Conservation (phyloP, 1,139 yeast genomes). For the Kodamaea sp. region DNA sequence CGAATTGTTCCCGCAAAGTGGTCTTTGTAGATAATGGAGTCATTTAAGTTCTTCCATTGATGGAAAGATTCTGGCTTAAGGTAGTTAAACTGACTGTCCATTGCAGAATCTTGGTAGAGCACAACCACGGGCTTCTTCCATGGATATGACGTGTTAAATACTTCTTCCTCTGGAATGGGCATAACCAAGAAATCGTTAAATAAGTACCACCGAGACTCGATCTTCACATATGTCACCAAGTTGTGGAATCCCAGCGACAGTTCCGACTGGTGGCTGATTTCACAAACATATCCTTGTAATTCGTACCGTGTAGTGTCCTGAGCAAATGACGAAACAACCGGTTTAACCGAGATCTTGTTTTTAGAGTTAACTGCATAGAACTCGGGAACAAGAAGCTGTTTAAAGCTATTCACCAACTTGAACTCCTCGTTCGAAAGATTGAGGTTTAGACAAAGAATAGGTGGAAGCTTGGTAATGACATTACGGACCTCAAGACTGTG, state of each 20-base stretch:
- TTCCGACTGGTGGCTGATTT: constrained; percentile 58
- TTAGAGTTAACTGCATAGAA: constrained; percentile 44
- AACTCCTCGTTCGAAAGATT: constrained; percentile 54
- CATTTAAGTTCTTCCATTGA: constrained; percentile 45
- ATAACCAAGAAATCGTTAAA: constrained; percentile 93
- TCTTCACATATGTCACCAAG: constrained; percentile 58
- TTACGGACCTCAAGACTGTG: constrained; percentile 58
- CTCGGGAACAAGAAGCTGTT: constrained; percentile 62
- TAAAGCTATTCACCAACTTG: constrained; percentile 31
- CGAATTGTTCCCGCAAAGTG: constrained; percentile 74
- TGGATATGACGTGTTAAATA: constrained; percentile 61
- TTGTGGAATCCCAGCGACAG: constrained; percentile 50
- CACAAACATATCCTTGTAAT: constrained; percentile 68
- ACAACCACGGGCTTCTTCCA: constrained; percentile 88
- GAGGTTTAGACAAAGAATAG: constrained; percentile 63
- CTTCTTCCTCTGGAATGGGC: constrained; percentile 72
- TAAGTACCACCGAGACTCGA: constrained; percentile 70
- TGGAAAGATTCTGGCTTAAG: constrained; percentile 24
- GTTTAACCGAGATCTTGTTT: constrained; percentile 34
- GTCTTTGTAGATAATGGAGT: constrained; percentile 69
- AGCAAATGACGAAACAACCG: constrained; percentile 30
- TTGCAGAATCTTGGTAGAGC: constrained; percentile 56
- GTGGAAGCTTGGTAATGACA: constrained; percentile 58
- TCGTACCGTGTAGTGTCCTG: constrained; percentile 47
- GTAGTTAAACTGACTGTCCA: constrained; percentile 23